Conservation (phyloP, 148 eudicot genomes). For the Oxyria digyna region DNA sequence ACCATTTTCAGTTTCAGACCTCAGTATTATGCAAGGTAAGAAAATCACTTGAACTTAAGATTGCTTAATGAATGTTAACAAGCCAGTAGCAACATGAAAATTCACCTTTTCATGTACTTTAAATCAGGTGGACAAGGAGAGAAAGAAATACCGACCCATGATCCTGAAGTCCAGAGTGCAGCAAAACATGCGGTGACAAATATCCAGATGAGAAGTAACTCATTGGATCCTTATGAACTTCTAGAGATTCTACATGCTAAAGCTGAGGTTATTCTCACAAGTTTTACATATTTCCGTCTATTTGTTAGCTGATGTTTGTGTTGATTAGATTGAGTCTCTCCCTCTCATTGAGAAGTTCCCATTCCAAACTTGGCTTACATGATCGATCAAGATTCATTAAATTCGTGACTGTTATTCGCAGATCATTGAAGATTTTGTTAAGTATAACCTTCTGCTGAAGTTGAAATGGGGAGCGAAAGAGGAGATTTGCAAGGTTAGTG, state of each 20-base stretch:
- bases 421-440: slow-evolving; percentile 25
- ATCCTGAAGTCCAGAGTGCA: slow-evolving; percentile 37
- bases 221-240: slow-evolving; percentile 23
- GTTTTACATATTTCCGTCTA: not conserved
- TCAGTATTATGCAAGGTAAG: slow-evolving; percentile 28
- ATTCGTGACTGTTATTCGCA: slow-evolving; percentile 10
- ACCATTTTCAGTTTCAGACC: slow-evolving; percentile 23
- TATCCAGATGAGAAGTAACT: slow-evolving; percentile 32
- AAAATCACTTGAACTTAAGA: not conserved
- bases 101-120: slow-evolving; percentile 4
- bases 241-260: slow-evolving; percentile 38
- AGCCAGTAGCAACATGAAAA: not conserved
- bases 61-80: not conserved
- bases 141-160: slow-evolving; percentile 25
- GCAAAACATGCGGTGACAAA: slow-evolving; percentile 33
- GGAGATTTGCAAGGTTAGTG: slow-evolving; percentile 27
- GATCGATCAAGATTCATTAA: not conserved
- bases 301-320: not conserved
- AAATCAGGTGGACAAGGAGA: slow-evolving; percentile 25
- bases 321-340: not conserved
- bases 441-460: slow-evolving; percentile 31
- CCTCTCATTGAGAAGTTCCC: too few relatives aligned
- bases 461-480: slow-evolving; percentile 23
- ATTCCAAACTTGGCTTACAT: not conserved
- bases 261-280: slow-evolving; percentile 26